Conservation (phyloP, 768 basidiomycete genomes). For the Mycena rebaudengoi region DNA sequence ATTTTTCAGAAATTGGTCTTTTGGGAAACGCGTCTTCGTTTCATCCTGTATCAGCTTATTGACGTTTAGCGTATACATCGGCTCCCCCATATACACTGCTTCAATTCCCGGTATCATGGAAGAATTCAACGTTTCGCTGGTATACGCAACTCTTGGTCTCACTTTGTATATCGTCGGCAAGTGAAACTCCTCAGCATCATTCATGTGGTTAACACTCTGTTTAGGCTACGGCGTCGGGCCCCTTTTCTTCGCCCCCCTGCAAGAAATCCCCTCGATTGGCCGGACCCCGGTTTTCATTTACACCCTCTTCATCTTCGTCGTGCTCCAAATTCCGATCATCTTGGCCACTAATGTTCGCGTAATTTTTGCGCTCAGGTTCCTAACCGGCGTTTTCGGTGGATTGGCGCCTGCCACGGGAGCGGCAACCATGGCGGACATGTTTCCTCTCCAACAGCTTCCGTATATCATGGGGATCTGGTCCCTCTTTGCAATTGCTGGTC, state of each 20-base stretch:
- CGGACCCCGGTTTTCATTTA: slow-evolving; percentile 40
- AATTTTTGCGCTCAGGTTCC: slow-evolving; percentile 41
- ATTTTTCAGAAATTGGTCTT: slow-evolving; percentile 39
- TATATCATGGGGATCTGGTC: slow-evolving; percentile 11
- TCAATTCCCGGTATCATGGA: slow-evolving; percentile 33
- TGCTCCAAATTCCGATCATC: slow-evolving; percentile 41
- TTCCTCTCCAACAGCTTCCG: slow-evolving; percentile 5
- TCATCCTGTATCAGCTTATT: slow-evolving; percentile 38
- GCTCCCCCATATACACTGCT: slow-evolving; percentile 39
- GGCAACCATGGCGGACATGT: slow-evolving; percentile 6
- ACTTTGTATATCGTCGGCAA: slow-evolving; percentile 34
- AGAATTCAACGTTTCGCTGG: slow-evolving; percentile 35
- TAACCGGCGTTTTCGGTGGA: slow-evolving; percentile 41
- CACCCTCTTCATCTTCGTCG: slow-evolving; percentile 38
- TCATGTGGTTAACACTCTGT: not conserved
- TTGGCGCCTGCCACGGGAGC: slow-evolving; percentile 40
- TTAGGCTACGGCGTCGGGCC: slow-evolving; percentile 31
- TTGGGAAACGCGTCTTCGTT: slow-evolving; percentile 35
- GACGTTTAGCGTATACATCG: slow-evolving; percentile 42
- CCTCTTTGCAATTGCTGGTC: slow-evolving; percentile 30
- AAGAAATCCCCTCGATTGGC: slow-evolving; percentile 41
- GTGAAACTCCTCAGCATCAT: slow-evolving; percentile 1
- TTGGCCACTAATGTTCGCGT: slow-evolving; percentile 36
- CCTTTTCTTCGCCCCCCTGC: slow-evolving; percentile 38
- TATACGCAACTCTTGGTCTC: slow-evolving; percentile 37